phyloP scores from a whole-genome alignment of 768 basidiomycete genomes.

The Lentinula guzmanii region DNA sequence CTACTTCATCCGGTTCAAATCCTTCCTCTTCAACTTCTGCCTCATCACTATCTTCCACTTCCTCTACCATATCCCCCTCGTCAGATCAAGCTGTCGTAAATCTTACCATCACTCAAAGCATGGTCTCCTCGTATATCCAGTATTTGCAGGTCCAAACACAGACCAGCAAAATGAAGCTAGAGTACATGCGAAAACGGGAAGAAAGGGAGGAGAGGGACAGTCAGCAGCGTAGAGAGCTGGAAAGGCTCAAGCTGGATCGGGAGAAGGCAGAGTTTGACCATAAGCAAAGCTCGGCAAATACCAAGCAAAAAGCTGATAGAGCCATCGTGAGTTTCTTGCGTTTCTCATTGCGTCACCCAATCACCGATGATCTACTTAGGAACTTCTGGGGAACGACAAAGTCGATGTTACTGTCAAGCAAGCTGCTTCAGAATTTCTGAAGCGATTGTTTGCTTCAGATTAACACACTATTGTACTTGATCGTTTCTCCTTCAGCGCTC shows the following conservation, averaged over 20 bases:
- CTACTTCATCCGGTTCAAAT: constrained; percentile 9
- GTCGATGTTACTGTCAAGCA: constrained; percentile 58
- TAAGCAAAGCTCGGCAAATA: constrained; percentile 40
- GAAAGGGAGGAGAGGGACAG: constrained; percentile 66
- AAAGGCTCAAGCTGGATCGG: constrained; percentile 46
- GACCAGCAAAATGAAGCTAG: constrained; percentile 63
- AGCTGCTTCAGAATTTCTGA: constrained; percentile 67
- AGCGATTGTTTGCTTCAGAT: constrained; percentile 51
- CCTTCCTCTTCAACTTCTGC: not conserved
- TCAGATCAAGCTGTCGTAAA: constrained; percentile 39
- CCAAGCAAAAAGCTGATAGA: constrained; percentile 58
- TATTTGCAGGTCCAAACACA: constrained; percentile 64
- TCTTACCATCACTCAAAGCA: constrained; percentile 47
- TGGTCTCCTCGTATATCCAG: constrained; percentile 53
- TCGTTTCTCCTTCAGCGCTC: not conserved
- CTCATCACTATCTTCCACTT: not conserved
- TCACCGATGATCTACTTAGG: constrained; percentile 22
- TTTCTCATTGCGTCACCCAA: not conserved
- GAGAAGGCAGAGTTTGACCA: constrained; percentile 54
- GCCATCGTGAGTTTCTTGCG: constrained; percentile 42
- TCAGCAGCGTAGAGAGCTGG: constrained; percentile 41
- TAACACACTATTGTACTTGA: constrained; percentile 10
- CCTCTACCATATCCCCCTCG: constrained; percentile 11
- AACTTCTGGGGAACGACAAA: constrained; percentile 52
- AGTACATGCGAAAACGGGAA: constrained; percentile 60